Conservation (phyloP, 768 basidiomycete species). For the Amanita polypyramis region DNA sequence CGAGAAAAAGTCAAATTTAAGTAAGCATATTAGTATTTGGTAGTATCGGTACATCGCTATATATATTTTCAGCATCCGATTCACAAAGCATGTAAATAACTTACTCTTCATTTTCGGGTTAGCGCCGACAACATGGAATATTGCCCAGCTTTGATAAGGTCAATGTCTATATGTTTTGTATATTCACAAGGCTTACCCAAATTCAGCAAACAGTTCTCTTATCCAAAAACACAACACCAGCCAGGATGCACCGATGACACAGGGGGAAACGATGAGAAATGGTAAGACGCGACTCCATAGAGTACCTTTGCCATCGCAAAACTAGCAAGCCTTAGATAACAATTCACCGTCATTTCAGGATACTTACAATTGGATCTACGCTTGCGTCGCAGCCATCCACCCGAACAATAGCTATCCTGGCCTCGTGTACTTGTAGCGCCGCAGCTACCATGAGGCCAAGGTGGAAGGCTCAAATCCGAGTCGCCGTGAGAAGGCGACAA, state of each 20-base stretch:
- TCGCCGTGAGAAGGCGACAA: neutral
- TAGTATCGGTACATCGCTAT: constrained; percentile 84
- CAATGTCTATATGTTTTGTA: neutral
- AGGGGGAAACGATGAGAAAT: constrained; percentile 65
- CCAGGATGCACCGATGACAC: constrained; percentile 59
- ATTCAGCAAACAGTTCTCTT: constrained; percentile 65
- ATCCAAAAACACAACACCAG: constrained; percentile 57
- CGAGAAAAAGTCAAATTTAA: constrained; percentile 87
- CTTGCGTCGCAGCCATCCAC: constrained; percentile 22
- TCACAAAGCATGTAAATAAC: constrained; percentile 13
- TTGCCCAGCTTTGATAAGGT: constrained; percentile 56
- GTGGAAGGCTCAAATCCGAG: constrained; percentile 52
- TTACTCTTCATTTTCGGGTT: constrained; percentile 77
- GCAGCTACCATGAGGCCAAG: constrained; percentile 62
- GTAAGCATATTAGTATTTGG: constrained; percentile 77
- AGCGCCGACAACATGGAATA: constrained; percentile 84
- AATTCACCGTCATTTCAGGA: neutral
- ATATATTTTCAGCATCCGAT: constrained; percentile 3
- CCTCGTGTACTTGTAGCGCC: constrained; percentile 70
- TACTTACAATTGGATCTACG: constrained; percentile 29
- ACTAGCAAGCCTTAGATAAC: constrained; percentile 21
- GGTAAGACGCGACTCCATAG: constrained; percentile 53
- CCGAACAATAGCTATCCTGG: constrained; percentile 46
- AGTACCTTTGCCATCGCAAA: constrained; percentile 36
- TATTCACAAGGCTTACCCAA: constrained; percentile 44